Conservation (phyloP, 192 early-diverging fungal genomes). For the Thoreauomyces humboldtii region DNA sequence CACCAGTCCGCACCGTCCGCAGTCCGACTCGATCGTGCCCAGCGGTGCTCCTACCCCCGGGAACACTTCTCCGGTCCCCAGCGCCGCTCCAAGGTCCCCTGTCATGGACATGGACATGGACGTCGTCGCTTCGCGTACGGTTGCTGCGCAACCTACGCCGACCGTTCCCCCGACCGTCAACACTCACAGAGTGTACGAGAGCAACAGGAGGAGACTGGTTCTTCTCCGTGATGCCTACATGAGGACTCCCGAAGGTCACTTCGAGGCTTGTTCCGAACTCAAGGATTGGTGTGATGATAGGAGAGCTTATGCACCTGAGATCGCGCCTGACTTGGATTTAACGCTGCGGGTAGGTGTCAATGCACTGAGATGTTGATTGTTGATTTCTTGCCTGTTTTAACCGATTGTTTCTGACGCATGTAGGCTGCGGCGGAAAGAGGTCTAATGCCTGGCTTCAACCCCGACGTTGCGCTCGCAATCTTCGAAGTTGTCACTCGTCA, state of each 20-base stretch:
- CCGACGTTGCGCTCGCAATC: constrained; percentile 5
- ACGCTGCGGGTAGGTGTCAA: constrained; percentile 17
- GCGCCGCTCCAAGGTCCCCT: too few relatives aligned
- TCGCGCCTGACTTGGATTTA: constrained; percentile 25
- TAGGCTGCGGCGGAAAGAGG: constrained; percentile 20
- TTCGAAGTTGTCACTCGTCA: constrained; percentile 16
- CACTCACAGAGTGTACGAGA: constrained; percentile 4
- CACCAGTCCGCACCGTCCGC: background rate
- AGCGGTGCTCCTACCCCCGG: constrained; percentile 3
- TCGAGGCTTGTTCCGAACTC: constrained; percentile 26
- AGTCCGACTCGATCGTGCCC: background rate
- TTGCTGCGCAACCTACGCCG: background rate
- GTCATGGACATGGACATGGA: background rate
- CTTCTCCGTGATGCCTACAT: constrained; percentile 11
- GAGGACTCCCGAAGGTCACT: constrained; percentile 16
- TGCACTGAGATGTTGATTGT: background rate
- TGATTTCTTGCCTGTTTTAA: background rate
- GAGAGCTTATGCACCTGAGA: constrained; percentile 27
- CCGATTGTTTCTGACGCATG: background rate
- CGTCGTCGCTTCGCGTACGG: background rate
- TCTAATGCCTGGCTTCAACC: constrained; percentile 2
- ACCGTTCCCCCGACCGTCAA: background rate
- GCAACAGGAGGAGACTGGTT: constrained; percentile 13
- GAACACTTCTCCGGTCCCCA: background rate
- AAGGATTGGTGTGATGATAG: constrained; percentile 28